Conservation (phyloP, 78 protist species). For the slime mould (Dictyostelium discoideum) region DNA sequence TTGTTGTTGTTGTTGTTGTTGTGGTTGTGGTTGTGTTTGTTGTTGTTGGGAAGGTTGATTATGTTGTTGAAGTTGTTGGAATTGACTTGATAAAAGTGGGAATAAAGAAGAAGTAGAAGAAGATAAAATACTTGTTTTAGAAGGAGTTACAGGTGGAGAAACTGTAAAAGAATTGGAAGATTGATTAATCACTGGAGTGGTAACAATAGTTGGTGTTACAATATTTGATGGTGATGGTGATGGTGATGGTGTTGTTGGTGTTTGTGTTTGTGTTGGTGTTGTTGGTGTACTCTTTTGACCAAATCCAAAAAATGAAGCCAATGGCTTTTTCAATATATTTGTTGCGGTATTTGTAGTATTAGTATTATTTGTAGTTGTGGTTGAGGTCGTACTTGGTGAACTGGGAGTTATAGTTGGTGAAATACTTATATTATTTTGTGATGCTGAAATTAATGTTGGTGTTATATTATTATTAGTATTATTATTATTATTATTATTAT, state of each 20-base stretch:
- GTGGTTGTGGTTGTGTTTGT: not conserved
- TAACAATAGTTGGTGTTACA: not conserved
- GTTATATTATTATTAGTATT: not conserved
- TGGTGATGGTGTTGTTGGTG: not conserved
- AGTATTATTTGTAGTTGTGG: not conserved
- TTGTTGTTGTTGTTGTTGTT: not conserved
- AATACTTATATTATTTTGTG: too few relatives aligned
- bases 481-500: not conserved
- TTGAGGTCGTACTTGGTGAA: not conserved
- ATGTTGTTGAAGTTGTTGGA: not conserved
- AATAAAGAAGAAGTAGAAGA: not conserved
- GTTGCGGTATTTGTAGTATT: not conserved
- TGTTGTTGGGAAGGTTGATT: not conserved
- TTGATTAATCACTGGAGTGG: not conserved
- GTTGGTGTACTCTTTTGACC: conserved; percentile 21
- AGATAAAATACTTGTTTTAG: conserved; percentile 5
- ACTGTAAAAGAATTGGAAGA: not conserved
- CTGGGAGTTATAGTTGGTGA: not conserved
- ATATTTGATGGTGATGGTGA: not conserved
- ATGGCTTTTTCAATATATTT: conserved; percentile 18
- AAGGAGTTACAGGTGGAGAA: conserved; percentile 8
- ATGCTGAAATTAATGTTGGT: not conserved
- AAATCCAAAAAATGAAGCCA: conserved; percentile 69
- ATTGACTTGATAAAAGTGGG: conserved; percentile 5
- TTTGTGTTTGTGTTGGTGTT: not conserved